A percentile compares a stretch with the other conserved stretches of the same genome.
Conservation (phyloP, 345 rosid genomes). For the Carallia pectinifolia region DNA sequence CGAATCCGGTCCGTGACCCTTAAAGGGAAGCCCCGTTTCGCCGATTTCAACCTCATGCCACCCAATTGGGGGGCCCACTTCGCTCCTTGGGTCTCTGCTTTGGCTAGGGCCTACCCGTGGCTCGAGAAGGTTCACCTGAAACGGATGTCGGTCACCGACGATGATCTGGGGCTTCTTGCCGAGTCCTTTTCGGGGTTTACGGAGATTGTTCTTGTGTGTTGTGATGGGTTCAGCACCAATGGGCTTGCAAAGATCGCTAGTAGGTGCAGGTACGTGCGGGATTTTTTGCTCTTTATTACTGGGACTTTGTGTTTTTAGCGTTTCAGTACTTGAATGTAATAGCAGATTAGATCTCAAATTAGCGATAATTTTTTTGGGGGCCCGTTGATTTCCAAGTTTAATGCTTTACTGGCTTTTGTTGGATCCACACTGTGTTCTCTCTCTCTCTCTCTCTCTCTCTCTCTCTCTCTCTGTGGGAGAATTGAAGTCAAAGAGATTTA, state of each 20-base stretch:
- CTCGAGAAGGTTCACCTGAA: conserved; percentile 76
- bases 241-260: conserved; percentile 68
- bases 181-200: conserved; percentile 59
- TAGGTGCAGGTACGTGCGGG: conserved; percentile 65
- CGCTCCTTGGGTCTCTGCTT: conserved; percentile 59
- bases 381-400: conserved; percentile 7
- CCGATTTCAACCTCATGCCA: conserved; percentile 89
- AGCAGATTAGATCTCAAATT: background rate
- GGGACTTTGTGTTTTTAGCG: background rate
- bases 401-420: conserved; percentile 16
- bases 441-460: background rate
- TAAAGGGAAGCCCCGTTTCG: conserved; percentile 91
- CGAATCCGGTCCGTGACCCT: conserved; percentile 57
- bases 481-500: background rate
- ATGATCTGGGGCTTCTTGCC: conserved; percentile 58
- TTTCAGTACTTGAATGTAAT: background rate
- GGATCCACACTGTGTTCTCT: background rate
- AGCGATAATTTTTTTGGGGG: background rate
- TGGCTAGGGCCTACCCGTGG: conserved; percentile 63
- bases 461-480: background rate
- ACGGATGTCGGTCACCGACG: conserved; percentile 80
- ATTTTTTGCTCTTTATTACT: background rate
- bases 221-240: conserved; percentile 89
- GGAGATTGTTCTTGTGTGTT: conserved; percentile 74
- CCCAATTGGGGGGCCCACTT: conserved; percentile 78